Conservation (phyloP, 768 basidiomycete species). For the Aureoboletus auriporus region DNA sequence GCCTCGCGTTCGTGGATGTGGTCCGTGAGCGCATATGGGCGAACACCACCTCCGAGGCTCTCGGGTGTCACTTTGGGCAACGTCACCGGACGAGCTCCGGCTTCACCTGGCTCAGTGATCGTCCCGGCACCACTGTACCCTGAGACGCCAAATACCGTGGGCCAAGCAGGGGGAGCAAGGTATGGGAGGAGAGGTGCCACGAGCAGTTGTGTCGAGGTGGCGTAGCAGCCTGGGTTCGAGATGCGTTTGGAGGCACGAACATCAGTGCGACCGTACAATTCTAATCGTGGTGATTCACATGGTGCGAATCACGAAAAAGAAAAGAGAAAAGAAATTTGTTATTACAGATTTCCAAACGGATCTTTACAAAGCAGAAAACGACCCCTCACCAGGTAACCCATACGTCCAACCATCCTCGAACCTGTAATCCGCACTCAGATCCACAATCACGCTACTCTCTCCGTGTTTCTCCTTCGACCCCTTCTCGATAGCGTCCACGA, state of each 20-base stretch:
- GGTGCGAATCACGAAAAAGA: conserved; percentile 15
- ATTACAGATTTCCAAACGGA: conserved; percentile 32
- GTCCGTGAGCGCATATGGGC: conserved; percentile 89
- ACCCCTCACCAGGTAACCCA: conserved; percentile 93
- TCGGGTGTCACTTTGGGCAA: conserved; percentile 80
- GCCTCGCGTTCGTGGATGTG: conserved; percentile 99
- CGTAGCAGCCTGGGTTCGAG: conserved; percentile 97
- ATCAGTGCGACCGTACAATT: conserved; percentile 75
- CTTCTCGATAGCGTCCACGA: conserved; percentile 89
- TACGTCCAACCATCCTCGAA: conserved; percentile 97
- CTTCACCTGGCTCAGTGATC: conserved; percentile 56
- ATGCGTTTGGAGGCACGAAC: conserved; percentile 77
- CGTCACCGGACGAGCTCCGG: conserved; percentile 63
- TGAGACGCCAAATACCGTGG: conserved; percentile 89
- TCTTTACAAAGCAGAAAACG: conserved; percentile 30
- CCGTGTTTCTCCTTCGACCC: conserved; percentile 54
- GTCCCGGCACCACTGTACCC: conserved; percentile 97
- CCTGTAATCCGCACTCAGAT: conserved; percentile 91
- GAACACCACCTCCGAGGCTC: conserved; percentile 68
- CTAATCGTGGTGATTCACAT: conserved; percentile 36
- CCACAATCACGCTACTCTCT: conserved; percentile 71
- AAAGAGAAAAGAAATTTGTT: conserved; percentile 32
- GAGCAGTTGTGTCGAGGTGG: conserved; percentile 89
- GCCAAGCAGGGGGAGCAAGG: conserved; percentile 53
- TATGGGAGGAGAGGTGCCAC: conserved; percentile 83